Percentiles rank a stretch among this genome's conserved stretches.
Evolutionary conservation across 768 basidiomycete species (phyloP).

Genomic region (Daedalea quercina): DNA sequence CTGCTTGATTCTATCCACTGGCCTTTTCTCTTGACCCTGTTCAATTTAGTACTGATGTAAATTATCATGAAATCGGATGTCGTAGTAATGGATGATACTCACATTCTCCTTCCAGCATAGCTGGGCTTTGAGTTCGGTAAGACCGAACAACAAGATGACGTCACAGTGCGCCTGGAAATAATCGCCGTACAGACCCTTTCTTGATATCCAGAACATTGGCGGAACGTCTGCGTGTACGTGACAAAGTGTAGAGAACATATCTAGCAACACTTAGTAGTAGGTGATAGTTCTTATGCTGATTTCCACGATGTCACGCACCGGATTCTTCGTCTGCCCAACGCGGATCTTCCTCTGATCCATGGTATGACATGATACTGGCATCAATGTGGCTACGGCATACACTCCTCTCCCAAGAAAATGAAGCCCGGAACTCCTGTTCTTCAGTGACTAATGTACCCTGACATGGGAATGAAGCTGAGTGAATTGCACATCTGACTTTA

Average conservation of each 20-base stretch:
- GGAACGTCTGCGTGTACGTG: slow-evolving; percentile 28
- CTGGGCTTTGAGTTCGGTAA: slow-evolving; percentile 41
- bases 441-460: slow-evolving; percentile 1
- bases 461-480: neutral
- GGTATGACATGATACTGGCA: slow-evolving; percentile 24
- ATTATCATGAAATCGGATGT: too few relatives aligned
- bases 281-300: neutral
- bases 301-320: slow-evolving; percentile 14
- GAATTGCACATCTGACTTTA: neutral
- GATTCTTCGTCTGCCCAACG: slow-evolving; percentile 29
- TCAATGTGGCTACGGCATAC: slow-evolving; percentile 10
- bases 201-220: slow-evolving; percentile 8
- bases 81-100: neutral
- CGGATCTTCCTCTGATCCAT: slow-evolving; percentile 21
- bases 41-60: too few relatives aligned
- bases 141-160: slow-evolving; percentile 36
- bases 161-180: slow-evolving; percentile 29
- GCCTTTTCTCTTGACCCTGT: too few relatives aligned
- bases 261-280: slow-evolving; percentile 10
- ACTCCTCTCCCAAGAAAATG: neutral
- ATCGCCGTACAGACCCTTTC: neutral
- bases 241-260: slow-evolving; percentile 30
- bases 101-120: slow-evolving; percentile 36
- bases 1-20: too few relatives aligned
- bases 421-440: neutral